Conservation (phyloP, 1,284 basidiomycete genomes). For the Papiliotrema flavescens region DNA sequence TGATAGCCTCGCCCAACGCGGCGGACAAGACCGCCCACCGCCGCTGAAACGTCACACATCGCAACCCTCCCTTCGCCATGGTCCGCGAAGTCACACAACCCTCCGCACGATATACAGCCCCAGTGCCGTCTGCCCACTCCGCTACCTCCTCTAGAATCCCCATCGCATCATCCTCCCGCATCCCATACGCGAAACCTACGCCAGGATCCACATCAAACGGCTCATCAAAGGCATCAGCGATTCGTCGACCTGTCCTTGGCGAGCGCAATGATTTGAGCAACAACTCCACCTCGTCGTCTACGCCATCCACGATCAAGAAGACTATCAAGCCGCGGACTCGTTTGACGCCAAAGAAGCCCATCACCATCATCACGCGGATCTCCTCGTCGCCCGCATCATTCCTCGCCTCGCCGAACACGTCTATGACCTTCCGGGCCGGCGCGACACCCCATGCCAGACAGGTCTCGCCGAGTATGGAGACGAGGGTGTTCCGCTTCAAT, state of each 20-base stretch:
- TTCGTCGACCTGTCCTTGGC: not conserved
- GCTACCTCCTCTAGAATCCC: not conserved
- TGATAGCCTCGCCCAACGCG: too few relatives aligned
- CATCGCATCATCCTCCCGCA: not conserved
- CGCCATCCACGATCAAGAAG: too few relatives aligned
- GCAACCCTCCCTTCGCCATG: constrained; percentile 1
- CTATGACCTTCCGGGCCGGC: too few relatives aligned
- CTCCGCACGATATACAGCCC: not conserved
- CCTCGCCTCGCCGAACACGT: not conserved
- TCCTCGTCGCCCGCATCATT: not conserved
- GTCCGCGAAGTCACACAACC: constrained; percentile 2
- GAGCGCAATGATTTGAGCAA: not conserved
- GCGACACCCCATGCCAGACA: not conserved
- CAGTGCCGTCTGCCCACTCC: too few relatives aligned
- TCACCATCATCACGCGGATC: not conserved
- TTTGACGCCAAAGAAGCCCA: not conserved
- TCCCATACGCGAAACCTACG: not conserved
- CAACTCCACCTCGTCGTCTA: not conserved
- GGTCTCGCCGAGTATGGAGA: not conserved
- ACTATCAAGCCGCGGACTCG: not conserved
- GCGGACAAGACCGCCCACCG: not conserved
- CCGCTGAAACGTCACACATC: not conserved
- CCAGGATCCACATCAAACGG: not conserved
- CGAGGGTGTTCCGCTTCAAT: not conserved
- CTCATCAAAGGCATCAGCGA: not conserved